Evolutionary conservation across 129 eudicot species (phyloP), one percentile per base, ranked within the genome.

Genomic region (Cynara cardunculus): DNA sequence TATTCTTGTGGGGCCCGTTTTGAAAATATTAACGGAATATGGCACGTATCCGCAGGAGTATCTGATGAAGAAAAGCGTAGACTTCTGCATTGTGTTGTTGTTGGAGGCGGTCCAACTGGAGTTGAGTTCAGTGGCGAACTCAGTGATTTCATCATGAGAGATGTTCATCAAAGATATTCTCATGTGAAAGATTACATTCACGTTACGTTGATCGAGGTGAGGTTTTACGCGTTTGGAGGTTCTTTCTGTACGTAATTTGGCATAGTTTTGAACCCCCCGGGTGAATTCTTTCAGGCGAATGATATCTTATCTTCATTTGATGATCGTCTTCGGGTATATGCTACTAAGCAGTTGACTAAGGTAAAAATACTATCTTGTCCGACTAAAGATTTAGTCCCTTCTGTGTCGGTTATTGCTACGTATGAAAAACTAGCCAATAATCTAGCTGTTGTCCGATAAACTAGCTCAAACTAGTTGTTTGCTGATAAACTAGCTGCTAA

Each of bases 51-150:
- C 18, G 21, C 76, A 94, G 99, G 99, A 25, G 84, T 94, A 30
- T 66, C 86, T 62, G 99, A 92, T 46, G 97, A 92, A 89, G 97
- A 94, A 79, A 94, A 95, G 73, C 87, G 94, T 18, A 85, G 97
- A 80, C 94, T 95, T 78, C 87, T 95, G 65, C 99, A 95, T 76
- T 90, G 96, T 76, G 99, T 95, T 81, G 97, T 95, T 67, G 97
- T 95, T 25, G 99, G 99, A 73, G 99, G 99, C 46, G 97, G 99
- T 76, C 97, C 99, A 4, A 95, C 99, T 7, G 99, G 99, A 69
- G 99, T 95, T 53, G 99, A 95, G 86, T 95, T 95, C 71, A 95
- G 99, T 62, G 99, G 99, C 6, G 99, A 95, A 78, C 96, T 92
- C 61, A 95, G 99, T 87, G 99, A 95, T 83, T 95, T 95, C 79